phyloP scores from a whole-genome alignment of 2,329 filamentous ascomycete genomes.

The Cladophialophora yegresii region DNA sequence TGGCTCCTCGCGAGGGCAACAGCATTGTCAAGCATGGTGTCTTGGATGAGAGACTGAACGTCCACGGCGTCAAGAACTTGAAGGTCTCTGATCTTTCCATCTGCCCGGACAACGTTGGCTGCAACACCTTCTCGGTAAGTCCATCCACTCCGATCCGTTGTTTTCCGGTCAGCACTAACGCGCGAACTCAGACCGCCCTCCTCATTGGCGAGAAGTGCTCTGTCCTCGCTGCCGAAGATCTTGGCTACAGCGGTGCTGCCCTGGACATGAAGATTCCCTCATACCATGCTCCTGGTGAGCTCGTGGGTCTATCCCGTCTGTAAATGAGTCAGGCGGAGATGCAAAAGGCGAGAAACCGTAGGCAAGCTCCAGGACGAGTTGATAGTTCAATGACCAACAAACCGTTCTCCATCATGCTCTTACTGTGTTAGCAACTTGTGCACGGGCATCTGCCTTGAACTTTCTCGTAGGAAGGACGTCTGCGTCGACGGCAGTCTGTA shows the following conservation, averaged over 20 bases:
- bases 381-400: background rate
- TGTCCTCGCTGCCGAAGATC: slow-evolving; percentile 68
- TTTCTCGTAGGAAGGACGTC: background rate
- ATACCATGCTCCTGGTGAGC: slow-evolving; percentile 53
- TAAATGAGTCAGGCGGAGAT: slow-evolving; percentile 15
- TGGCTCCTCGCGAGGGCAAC: slow-evolving; percentile 75
- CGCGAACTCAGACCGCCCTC: slow-evolving; percentile 59
- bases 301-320: slow-evolving; percentile 41
- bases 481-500: background rate
- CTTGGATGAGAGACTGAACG: slow-evolving; percentile 73
- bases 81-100: slow-evolving; percentile 76
- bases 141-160: background rate
- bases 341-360: background rate
- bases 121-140: slow-evolving; percentile 59
- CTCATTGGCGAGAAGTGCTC: slow-evolving; percentile 76
- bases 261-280: slow-evolving; percentile 75
- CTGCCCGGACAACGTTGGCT: slow-evolving; percentile 76
- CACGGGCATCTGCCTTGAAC: background rate
- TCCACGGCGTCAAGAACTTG: slow-evolving; percentile 73
- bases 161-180: slow-evolving; percentile 48
- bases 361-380: background rate
- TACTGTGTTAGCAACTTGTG: background rate
- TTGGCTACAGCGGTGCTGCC: slow-evolving; percentile 71
- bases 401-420: background rate
- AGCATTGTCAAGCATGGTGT: slow-evolving; percentile 79